Evolutionary conservation across 2,329 filamentous ascomycete species (phyloP).

Genomic region (Colletotrichum viniferum): DNA sequence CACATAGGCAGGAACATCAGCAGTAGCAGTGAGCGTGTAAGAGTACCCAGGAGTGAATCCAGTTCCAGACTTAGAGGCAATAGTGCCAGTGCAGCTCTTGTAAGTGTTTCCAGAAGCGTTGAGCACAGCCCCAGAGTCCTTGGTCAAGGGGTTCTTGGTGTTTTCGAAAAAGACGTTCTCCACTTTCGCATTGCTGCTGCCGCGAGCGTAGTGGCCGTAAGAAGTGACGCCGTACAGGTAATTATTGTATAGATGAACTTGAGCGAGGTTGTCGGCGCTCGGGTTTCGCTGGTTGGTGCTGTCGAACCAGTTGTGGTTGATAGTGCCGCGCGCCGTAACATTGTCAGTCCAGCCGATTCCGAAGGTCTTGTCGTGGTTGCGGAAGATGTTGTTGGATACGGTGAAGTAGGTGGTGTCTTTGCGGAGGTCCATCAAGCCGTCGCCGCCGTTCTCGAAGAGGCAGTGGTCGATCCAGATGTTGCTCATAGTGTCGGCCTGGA

Average conservation of each 20-base stretch:
- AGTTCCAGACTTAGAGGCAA: conserved; percentile 8
- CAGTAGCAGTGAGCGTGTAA: conserved; percentile 5
- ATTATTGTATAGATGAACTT: conserved; percentile 23
- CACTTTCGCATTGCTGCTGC: conserved; percentile 12
- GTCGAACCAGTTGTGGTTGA: conserved; percentile 23
- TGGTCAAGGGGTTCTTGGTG: conserved; percentile 14
- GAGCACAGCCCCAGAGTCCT: not conserved
- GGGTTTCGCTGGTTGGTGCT: conserved; percentile 22
- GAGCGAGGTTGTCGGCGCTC: conserved; percentile 16
- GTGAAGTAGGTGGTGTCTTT: conserved; percentile 23
- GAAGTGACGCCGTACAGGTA: conserved; percentile 16
- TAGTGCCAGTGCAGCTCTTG: conserved; percentile 11
- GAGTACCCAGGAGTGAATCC: conserved; percentile 8
- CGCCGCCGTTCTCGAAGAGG: conserved; percentile 17
- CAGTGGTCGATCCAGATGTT: conserved; percentile 25
- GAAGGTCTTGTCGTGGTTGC: conserved; percentile 24
- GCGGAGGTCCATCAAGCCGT: conserved; percentile 21
- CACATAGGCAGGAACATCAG: conserved; percentile 15
- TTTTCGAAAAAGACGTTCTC: conserved; percentile 23
- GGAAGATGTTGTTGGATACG: conserved; percentile 24
- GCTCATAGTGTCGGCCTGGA: conserved; percentile 19
- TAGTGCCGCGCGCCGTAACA: conserved; percentile 15
- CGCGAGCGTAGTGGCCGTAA: conserved; percentile 22
- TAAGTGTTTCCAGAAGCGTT: conserved; percentile 6
- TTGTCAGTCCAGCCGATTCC: conserved; percentile 25